phyloP scores from a whole-genome alignment of 768 basidiomycete genomes.

The Termitomyces sp. region DNA sequence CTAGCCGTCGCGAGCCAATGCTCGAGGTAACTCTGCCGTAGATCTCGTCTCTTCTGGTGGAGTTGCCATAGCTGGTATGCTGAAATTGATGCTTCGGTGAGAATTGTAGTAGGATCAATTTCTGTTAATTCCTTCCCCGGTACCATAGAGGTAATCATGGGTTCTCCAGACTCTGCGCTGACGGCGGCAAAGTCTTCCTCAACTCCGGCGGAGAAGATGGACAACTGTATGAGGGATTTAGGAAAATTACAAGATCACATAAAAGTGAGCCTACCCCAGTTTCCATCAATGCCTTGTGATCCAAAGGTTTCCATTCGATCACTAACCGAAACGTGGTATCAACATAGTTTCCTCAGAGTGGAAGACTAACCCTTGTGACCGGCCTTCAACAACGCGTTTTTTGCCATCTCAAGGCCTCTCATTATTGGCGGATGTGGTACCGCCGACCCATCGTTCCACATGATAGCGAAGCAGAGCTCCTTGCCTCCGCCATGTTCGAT shows the following conservation, averaged over 20 bases:
- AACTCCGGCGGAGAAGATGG: conserved; percentile 42
- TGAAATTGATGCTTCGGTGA: neutral
- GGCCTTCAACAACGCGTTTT: conserved; percentile 48
- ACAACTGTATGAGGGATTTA: conserved; percentile 17
- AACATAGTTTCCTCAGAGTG: neutral
- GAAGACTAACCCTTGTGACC: conserved; percentile 58
- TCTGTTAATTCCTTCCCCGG: conserved; percentile 15
- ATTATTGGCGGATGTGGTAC: conserved; percentile 59
- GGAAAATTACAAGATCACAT: neutral
- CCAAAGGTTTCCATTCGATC: conserved; percentile 59
- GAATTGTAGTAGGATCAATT: neutral
- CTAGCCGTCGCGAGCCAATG: conserved; percentile 52
- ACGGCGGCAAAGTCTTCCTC: conserved; percentile 37
- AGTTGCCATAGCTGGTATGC: conserved; percentile 67
- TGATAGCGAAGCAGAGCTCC: conserved; percentile 49
- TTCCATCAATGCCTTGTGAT: conserved; percentile 41
- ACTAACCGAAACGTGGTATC: conserved; percentile 31
- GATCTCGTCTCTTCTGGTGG: conserved; percentile 41
- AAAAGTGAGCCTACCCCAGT: conserved; percentile 28
- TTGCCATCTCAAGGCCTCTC: conserved; percentile 52
- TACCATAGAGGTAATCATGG: conserved; percentile 43
- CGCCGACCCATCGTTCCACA: conserved; percentile 59
- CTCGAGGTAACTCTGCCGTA: conserved; percentile 55
- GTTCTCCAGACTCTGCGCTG: conserved; percentile 43
- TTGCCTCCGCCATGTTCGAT: conserved; percentile 50